Evolutionary conservation across 2,329 filamentous ascomycete species (phyloP).

Genomic region (Tolypocladium capitatum): DNA sequence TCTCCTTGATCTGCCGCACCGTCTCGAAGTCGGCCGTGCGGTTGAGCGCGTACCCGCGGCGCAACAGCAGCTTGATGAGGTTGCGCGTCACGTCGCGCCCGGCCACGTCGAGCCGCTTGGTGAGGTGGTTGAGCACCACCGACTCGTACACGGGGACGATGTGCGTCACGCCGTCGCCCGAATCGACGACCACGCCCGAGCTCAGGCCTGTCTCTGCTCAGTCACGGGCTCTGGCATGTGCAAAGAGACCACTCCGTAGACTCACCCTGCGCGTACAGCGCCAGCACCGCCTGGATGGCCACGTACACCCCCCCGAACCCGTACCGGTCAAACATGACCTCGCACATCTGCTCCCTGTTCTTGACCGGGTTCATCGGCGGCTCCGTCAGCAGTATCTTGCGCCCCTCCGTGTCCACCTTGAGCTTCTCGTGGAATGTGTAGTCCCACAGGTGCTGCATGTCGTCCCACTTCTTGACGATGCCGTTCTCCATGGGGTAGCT

Average conservation of each 20-base stretch:
- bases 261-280: conserved; percentile 87
- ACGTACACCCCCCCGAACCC: conserved; percentile 95
- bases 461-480: conserved; percentile 98
- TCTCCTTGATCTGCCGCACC: conserved; percentile 98
- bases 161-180: conserved; percentile 94
- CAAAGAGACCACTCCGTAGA: background rate
- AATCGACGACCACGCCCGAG: conserved; percentile 96
- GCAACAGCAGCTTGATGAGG: conserved; percentile 84
- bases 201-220: conserved; percentile 48
- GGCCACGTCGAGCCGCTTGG: conserved; percentile 83
- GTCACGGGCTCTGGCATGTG: background rate
- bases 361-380: conserved; percentile 95
- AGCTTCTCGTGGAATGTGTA: conserved; percentile 98
- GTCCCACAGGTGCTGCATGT: conserved; percentile 99
- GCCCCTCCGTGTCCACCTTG: conserved; percentile 75
- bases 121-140: conserved; percentile 93
- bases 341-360: conserved; percentile 95
- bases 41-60: conserved; percentile 92
- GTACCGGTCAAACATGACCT: conserved; percentile 98
- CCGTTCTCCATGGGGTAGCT: conserved; percentile 99
- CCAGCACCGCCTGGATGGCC: conserved; percentile 91
- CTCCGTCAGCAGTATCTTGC: conserved; percentile 95
- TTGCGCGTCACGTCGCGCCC: conserved; percentile 97
- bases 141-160: conserved; percentile 98
- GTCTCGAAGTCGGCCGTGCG: conserved; percentile 98